Base-by-base conservation (phyloP, 2,329 filamentous ascomycete species). In the Zasmidium angulare region DNA sequence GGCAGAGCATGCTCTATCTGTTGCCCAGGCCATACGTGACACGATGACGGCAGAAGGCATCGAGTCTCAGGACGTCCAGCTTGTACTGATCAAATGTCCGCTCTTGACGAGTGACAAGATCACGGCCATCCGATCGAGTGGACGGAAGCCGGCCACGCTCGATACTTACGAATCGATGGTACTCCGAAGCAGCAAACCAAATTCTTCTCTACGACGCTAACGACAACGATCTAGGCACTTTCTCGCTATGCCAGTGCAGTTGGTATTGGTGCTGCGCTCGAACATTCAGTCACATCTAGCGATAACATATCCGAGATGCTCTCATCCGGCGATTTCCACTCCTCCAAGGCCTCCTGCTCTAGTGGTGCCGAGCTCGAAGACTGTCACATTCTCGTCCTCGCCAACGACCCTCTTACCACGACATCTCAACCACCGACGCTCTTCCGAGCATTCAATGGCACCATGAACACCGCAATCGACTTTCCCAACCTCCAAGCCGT, bases 91-190 rank as follows among this genome's bases (percentile, higher is more conserved):
- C 26, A 59, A 59, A 14, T 59, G 57, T 31, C 57, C 57, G 6
- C 48, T 59, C 1, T 36, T 59, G 1, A 59, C 57, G 23, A 59
- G 57, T n/a, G 57, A 55, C 12, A 59, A 51, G 12, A 50, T 59
- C 12, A 36, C 48, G 2, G 40, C 48, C 10, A 55, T 43, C 24
- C 24, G 47, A 11, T 24, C 52, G 11, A 47, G 46, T 46, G 52
- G 53, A 10, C 26, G 53, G 14, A 50, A 51, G 23, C 29, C 48
- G 4, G 40, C 51, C 9, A 59, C 57, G 19, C 29, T 29, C 12
- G 57, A 59, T 31, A 59, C 57, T 3, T 59, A 59, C 19, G 57
- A 59, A 46, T 59, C 57, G 3, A 59, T 59, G 57, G 36, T 43
- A 43, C 36, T 7, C n/a, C 14, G 7, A 7, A 14, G 36, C n/a